Base-by-base conservation (phyloP, 805 yeast species). In the Starmerella apicola region DNA sequence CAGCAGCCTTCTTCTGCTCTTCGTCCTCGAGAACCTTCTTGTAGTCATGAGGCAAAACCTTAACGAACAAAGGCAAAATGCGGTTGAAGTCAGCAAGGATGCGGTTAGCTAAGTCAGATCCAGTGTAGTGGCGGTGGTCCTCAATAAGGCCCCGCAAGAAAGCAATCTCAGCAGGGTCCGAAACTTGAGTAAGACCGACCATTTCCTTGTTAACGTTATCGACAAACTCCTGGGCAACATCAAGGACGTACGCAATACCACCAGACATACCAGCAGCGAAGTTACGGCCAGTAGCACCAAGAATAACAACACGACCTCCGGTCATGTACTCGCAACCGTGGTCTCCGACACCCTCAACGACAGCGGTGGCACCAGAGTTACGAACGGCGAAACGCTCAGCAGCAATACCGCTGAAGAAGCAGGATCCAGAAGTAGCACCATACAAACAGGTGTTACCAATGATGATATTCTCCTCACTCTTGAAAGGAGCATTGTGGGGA, bases 251-350 rank as follows among this genome's bases (percentile, higher is more conserved):
- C 13, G 95, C 94, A 61, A 91, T 88, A 75, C 98, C 98, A 65
- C 98, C 98, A 53, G 96, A 86, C 81, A 91, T 91, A 69, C 98
- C 98, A 41, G 98, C 95, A 45, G 77, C 95, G 60, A 81, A 81
- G 68, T 85, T 79, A 48, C 96, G 76, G 43, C 95, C 96, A 54
- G 95, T 82, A 44, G 76, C 65, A 34, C 96, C 95, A 51, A 88
- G 72, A 35, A 88, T 85, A 57, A 88, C 84, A 46, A 91, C 95
- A 55, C 97, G 76, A 60, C 98, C 98, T 61, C 98, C 97, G 52
- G 97, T 86, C 98, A 88, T 88, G 66, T 88, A 88, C 66, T 88
- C 98, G 67, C 96, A 88, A 38, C 98, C 98, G 61, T 88, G 96
- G 62, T 88, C 95, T 67, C 98, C 98, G 49, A 82, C 78, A 57